Evolutionary conservation across 1,284 basidiomycete genomes (phyloP), one percentile per base, ranked within the genome.

Genomic region (Ceratobasidium sp.): DNA sequence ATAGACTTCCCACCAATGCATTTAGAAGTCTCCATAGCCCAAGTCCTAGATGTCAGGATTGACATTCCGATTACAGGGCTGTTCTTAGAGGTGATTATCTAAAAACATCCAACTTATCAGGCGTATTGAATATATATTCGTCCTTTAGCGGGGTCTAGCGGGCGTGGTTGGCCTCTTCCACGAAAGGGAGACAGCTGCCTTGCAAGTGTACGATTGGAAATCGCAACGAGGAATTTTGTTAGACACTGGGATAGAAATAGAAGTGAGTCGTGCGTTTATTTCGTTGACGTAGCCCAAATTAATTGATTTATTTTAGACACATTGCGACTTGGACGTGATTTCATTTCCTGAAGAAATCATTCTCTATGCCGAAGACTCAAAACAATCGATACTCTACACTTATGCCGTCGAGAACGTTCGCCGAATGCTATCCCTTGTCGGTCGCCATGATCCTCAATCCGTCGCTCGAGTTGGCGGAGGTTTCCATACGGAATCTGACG

Each of bases 311-410:
- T 41, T 60, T n/a, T 22, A 72, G 69, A 72, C 45, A 27, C 56
- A 72, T 17, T 72, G 69, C 24, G 69, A 72, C 31, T 45, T 72
- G 8, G 69, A 72, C 29, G 69, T 72, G n/a, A 72, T 72, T 11
- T 59, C 69, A 4, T 72, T 72, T 19, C 69, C 69, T 11, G 69
- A 72, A 14, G 69, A 72, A 50, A 72, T 72, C 14, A 45, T 72
- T 8, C 56, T 72, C 33, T 72, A 72, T 24, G 69, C 69, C 11
- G 69, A 72, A 51, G 69, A 72, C 57, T 72, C 69, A 22, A 60
- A 72, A 8, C 54, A 60, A 8, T 72, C 69, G 6, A 45, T 72
- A 29, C 44, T 72, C 7, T 45, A 72, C 47, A 72, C 69, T 2
- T 72, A 72, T 41, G 33, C 69, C 31, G 45, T 72, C 11, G 69